Percentiles rank a stretch among this genome's conserved stretches.
Conservation (phyloP, 192 early-diverging fungal species). For the Thamnidium elegans region DNA sequence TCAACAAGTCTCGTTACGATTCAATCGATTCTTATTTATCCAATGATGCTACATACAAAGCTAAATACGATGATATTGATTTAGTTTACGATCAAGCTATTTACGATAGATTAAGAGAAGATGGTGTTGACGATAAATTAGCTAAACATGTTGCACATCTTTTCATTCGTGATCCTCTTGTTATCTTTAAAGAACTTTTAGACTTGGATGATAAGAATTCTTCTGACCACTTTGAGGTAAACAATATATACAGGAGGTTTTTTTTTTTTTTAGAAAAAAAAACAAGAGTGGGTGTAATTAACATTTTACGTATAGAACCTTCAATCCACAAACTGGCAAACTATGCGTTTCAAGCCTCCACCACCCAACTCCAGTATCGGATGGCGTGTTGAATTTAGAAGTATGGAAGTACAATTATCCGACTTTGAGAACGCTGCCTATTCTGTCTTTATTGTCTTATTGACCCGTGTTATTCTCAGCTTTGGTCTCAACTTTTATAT, state of each 20-base stretch:
- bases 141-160: conserved; percentile 92
- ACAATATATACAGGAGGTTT: background rate
- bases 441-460: conserved; percentile 88
- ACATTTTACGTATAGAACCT: conserved; percentile 59
- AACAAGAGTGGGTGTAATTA: too few relatives aligned
- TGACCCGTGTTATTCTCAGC: conserved; percentile 82
- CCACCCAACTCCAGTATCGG: conserved; percentile 84
- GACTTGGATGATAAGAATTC: conserved; percentile 79
- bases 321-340: conserved; percentile 99
- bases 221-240: conserved; percentile 93
- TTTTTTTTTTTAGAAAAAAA: background rate
- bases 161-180: conserved; percentile 97
- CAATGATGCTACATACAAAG: conserved; percentile 65
- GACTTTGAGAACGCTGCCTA: conserved; percentile 98
- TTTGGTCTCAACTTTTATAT: conserved; percentile 96
- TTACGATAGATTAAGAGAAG: conserved; percentile 64
- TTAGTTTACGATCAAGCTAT: conserved; percentile 81
- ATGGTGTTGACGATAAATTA: conserved; percentile 83
- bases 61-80: conserved; percentile 91
- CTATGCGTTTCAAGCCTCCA: conserved; percentile 97
- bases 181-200: conserved; percentile 89
- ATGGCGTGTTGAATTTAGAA: conserved; percentile 98
- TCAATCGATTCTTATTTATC: conserved; percentile 90
- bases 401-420: conserved; percentile 94
- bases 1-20: conserved; percentile 95